Percentiles rank a stretch among this genome's conserved stretches.
Evolutionary conservation across 352 stramenopile genomes (phyloP).

Genomic region (Globisporangium spinosum): DNA sequence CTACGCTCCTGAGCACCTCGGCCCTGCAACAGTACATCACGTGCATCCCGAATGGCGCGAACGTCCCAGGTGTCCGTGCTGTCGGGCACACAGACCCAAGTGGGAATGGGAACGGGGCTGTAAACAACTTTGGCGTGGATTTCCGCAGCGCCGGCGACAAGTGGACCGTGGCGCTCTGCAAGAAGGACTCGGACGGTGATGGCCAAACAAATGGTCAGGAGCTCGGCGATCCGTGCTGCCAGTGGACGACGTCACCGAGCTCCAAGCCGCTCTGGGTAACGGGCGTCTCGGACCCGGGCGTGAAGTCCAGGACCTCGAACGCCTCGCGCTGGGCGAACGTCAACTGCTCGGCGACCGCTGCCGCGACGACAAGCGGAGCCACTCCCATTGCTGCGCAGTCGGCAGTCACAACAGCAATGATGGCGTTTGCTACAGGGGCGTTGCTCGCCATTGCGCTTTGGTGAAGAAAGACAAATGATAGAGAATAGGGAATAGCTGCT

Average conservation of each 20-base stretch:
- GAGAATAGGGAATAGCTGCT: background rate
- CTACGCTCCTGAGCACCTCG: background rate
- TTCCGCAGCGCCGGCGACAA: conserved; percentile 4
- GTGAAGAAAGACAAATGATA: background rate
- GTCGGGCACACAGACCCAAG: background rate
- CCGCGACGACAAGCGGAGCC: background rate
- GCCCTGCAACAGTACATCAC: background rate
- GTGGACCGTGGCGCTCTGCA: conserved; percentile 36
- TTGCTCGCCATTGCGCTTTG: background rate
- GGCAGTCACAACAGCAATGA: background rate
- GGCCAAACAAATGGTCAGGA: conserved; percentile 56
- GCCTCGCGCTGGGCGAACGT: background rate
- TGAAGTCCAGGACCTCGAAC: background rate
- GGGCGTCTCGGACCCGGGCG: background rate
- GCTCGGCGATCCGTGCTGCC: conserved; percentile 53
- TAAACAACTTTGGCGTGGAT: background rate
- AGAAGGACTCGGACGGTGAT: conserved; percentile 40
- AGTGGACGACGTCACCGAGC: conserved; percentile 11
- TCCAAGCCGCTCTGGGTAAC: background rate
- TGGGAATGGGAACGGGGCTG: background rate
- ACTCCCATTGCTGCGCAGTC: background rate
- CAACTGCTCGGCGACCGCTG: background rate
- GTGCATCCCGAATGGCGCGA: background rate
- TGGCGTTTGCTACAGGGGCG: background rate
- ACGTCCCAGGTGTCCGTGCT: background rate